Evolutionary conservation across 441 rosid genomes (phyloP), one percentile per base, ranked within the genome.

Genomic region (Jatropha multifida): DNA sequence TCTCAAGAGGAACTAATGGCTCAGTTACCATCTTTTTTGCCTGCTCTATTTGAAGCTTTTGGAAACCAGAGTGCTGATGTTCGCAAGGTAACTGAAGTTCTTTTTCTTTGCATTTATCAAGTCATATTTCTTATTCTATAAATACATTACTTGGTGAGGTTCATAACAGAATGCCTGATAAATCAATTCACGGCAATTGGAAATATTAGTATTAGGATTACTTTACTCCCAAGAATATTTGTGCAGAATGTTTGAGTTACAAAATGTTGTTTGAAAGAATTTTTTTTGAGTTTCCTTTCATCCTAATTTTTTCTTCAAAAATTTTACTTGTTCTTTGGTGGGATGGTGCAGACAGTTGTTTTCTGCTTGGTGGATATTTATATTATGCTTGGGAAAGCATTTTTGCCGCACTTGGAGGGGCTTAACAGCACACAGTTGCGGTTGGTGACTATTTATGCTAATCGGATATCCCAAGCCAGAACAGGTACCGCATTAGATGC

Each of bases 301-400:
- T 32, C 32, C 32, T 32, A 32, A 32, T 59, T 37, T 7, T 26
- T 7, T 55, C 23, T 62, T 7, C 2, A 37, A 17, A 13, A 44
- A 67, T 38, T 54, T 20, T 11, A 71, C 14, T 65, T 48, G 15
- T 26, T 56, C 41, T 48, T 23, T 67, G 58, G 70, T 71, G 32
- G 72, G 69, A 55, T 46, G 80, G 58, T 78, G 74, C 94, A 96
- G 99, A 90, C 97, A 0, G 99, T 96, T 62, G 99, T 96, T 76
- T 94, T 94, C 90, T 96, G 99, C 82, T 83, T 96, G 78, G 99
- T 96, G 86, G 99, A 96, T 82, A 92, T 94, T 64, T 96, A 96
- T 64, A 96, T 96, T 68, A 92, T 96, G 97, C 94, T 96, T 5
- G 99, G 99, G 74, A 91, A 96, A 84, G 88, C 97, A 73, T 96